Conservation (phyloP, 2,329 filamentous ascomycete genomes). For the Aureobasidium sp. region DNA sequence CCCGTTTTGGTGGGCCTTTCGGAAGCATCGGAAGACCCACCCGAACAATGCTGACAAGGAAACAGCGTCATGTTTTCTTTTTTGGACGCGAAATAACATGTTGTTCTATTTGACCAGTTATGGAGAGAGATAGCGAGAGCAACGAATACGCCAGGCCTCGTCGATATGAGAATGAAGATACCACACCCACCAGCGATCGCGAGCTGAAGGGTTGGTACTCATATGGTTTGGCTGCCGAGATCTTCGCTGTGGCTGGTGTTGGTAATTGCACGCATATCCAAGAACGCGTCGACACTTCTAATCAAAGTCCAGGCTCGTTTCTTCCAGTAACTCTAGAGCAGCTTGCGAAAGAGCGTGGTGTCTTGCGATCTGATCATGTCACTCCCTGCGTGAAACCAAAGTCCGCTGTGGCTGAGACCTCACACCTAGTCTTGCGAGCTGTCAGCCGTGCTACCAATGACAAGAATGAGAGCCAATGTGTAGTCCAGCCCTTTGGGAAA, state of each 20-base stretch:
- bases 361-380: slow-evolving; percentile 66
- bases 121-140: slow-evolving; percentile 1
- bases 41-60: slow-evolving; percentile 12
- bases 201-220: slow-evolving; percentile 17
- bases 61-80: slow-evolving; percentile 2
- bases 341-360: slow-evolving; percentile 79
- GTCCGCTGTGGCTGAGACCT: slow-evolving; percentile 8
- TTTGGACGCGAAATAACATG: not conserved
- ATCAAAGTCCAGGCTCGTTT: slow-evolving; percentile 62
- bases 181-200: slow-evolving; percentile 11
- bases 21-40: slow-evolving; percentile 13
- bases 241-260: slow-evolving; percentile 82
- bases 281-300: slow-evolving; percentile 13
- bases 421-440: slow-evolving; percentile 19
- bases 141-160: not conserved
- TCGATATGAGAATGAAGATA: slow-evolving; percentile 14
- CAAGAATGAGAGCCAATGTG: slow-evolving; percentile 57
- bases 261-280: slow-evolving; percentile 45
- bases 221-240: slow-evolving; percentile 68
- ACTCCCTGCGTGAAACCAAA: slow-evolving; percentile 54
- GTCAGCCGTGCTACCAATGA: slow-evolving; percentile 18
- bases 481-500: slow-evolving; percentile 68
- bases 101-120: not conserved
- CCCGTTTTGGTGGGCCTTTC: slow-evolving; percentile 5
- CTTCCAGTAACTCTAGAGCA: slow-evolving; percentile 89